Evolutionary conservation across 2,329 filamentous ascomycete genomes (phyloP).

Genomic region (Meredithiella fracta): DNA sequence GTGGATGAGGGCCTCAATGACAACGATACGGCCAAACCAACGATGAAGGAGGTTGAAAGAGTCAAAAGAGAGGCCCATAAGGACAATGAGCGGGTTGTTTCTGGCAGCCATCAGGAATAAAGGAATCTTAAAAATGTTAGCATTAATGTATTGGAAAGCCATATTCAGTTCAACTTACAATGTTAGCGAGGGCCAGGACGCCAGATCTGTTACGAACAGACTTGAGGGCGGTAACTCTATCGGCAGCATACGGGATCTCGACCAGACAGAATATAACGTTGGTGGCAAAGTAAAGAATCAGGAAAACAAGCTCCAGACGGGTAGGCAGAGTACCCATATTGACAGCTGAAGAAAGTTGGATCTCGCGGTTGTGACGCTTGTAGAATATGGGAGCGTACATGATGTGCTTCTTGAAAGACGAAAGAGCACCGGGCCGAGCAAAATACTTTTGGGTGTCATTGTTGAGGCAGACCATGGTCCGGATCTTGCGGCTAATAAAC

Average conservation of each 20-base stretch:
- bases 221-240: slow-evolving; percentile 33
- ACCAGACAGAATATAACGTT: slow-evolving; percentile 53
- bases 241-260: slow-evolving; percentile 41
- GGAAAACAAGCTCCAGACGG: slow-evolving; percentile 42
- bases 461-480: slow-evolving; percentile 58
- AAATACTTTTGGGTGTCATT: slow-evolving; percentile 73
- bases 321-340: slow-evolving; percentile 49
- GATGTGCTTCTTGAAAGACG: slow-evolving; percentile 15
- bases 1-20: slow-evolving; percentile 52
- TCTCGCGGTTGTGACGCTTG: slow-evolving; percentile 52
- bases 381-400: slow-evolving; percentile 46
- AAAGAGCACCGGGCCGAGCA: slow-evolving; percentile 12
- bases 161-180: slow-evolving; percentile 37
- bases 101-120: slow-evolving; percentile 76
- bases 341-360: slow-evolving; percentile 42
- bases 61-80: slow-evolving; percentile 82
- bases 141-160: background rate
- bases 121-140: slow-evolving; percentile 28
- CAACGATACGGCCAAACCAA: slow-evolving; percentile 63
- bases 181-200: slow-evolving; percentile 69
- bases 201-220: slow-evolving; percentile 66
- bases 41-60: slow-evolving; percentile 67
- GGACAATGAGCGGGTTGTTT: slow-evolving; percentile 76
- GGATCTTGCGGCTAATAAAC: slow-evolving; percentile 48
- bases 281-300: slow-evolving; percentile 40